Conservation (phyloP, 2,329 filamentous ascomycete genomes). For the Colletotrichum endophyticum region DNA sequence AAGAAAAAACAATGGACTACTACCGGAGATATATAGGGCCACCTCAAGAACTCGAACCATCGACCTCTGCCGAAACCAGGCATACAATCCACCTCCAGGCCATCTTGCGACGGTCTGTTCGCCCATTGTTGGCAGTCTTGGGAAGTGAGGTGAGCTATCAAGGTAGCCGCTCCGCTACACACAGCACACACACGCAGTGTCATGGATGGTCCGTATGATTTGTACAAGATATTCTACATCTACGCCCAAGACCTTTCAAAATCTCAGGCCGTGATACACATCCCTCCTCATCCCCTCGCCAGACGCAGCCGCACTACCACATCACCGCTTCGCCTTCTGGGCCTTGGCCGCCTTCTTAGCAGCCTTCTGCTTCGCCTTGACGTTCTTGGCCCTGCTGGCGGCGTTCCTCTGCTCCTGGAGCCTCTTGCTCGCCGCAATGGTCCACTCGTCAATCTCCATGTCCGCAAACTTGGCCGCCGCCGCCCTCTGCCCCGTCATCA, state of each 20-base stretch:
- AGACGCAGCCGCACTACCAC: not conserved
- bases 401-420: slow-evolving; percentile 30
- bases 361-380: slow-evolving; percentile 41
- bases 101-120: not conserved
- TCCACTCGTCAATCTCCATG: slow-evolving; percentile 28
- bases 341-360: slow-evolving; percentile 36
- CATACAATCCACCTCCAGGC: not conserved
- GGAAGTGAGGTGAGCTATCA: not conserved
- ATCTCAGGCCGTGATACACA: not conserved
- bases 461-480: slow-evolving; percentile 34
- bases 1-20: not conserved
- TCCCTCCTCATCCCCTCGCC: not conserved
- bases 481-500: slow-evolving; percentile 43
- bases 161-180: not conserved
- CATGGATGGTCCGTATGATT: slow-evolving; percentile 10
- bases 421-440: slow-evolving; percentile 25
- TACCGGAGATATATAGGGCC: not conserved
- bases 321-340: slow-evolving; percentile 35
- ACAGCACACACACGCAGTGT: not conserved
- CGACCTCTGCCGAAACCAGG: not conserved
- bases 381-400: slow-evolving; percentile 28
- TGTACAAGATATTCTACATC: slow-evolving; percentile 21
- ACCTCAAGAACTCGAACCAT: not conserved
- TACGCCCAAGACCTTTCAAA: not conserved
- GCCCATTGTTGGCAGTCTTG: not conserved